Evolutionary conservation across 2,329 filamentous ascomycete species (phyloP), one percentile per base, ranked within the genome.

Genomic region (Cladosporium sp.): DNA sequence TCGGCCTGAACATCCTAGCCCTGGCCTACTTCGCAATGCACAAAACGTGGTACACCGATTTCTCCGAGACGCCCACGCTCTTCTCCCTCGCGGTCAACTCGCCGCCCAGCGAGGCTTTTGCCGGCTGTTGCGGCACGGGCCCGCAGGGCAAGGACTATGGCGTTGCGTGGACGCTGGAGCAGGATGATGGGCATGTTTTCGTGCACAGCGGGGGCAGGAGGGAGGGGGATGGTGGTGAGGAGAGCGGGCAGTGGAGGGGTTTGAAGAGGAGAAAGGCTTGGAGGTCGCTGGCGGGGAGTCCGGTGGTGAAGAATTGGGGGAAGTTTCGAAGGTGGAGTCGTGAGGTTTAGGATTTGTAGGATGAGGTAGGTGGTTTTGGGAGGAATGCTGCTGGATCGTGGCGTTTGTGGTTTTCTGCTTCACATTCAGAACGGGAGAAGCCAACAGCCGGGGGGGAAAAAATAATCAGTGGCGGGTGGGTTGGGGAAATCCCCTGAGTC

Each of bases 11-110:
- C 63, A 53, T 84, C 20, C 70, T 84, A 34, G 86, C 85, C 51
- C 70, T 89, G 0, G 61, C 71, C 2, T 89, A 89, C 67, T 75
- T 85, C 55, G 64, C 85, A 44, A 62, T 79, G 41, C 73, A 80
- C 47, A 77, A 56, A 63, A 80, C 80, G 1, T 77, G 88, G 18
- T 80, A 92, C 7, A 90, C 85, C 1, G 88, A 92, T 69, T 90
- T 86, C 62, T 87, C 83, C 0, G 87, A 92, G 60, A 85, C 87
- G 1, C 81, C 85, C 48, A 90, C 90, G 62, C 70, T 90, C 2
- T 90, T 91, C 60, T 74, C 82, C 0, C 68, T 90, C 0, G 84
- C 86, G 2, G 73, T 90, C 17, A 51, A 51, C 12, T 43, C 40
- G 18, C 48, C 48, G 3, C 48, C 48, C 15, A 51, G 41, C 29